These are phyloP conservation scores for Gautieria morchelliformis DNA, from an alignment of 768 basidiomycete genomes.

Conservation along the genomic window DNA sequence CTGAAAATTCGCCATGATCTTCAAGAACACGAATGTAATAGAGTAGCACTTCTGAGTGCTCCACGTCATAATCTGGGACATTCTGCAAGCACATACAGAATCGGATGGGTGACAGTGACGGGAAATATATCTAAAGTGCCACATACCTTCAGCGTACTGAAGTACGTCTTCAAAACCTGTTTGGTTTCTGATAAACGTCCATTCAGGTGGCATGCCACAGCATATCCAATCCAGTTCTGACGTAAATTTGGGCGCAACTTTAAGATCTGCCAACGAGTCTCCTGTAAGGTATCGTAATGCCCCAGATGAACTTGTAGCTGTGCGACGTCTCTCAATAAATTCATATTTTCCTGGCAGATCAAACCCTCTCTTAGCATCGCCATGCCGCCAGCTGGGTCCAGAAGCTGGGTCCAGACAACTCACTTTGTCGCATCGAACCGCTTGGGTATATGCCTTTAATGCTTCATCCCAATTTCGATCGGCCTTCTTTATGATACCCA, in stretches of 20 bases:
- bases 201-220: conserved; percentile 81
- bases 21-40: conserved; percentile 71
- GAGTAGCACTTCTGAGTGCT: conserved; percentile 74
- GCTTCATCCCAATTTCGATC: conserved; percentile 95
- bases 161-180: conserved; percentile 64
- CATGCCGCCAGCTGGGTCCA: neutral
- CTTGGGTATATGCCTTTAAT: conserved; percentile 84
- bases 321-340: conserved; percentile 85
- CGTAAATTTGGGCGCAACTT: conserved; percentile 73
- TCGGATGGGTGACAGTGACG: neutral
- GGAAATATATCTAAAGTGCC: neutral
- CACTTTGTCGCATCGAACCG: conserved; percentile 83
- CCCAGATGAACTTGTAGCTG: conserved; percentile 84
- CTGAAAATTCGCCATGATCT: conserved; percentile 52
- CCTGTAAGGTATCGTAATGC: conserved; percentile 65
- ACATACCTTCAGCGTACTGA: conserved; percentile 57
- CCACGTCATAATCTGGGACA: conserved; percentile 67
- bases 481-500: conserved; percentile 88
- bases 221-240: conserved; percentile 83
- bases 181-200: conserved; percentile 63
- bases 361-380: neutral
- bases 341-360: conserved; percentile 72
- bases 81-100: conserved; percentile 36
- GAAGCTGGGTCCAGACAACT: too few species aligned
- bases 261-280: conserved; percentile 75